Percentiles rank a stretch among this genome's conserved stretches.
phyloP scores from a whole-genome alignment of 805 yeast species.

The Nakazawaea wyomingensis region DNA sequence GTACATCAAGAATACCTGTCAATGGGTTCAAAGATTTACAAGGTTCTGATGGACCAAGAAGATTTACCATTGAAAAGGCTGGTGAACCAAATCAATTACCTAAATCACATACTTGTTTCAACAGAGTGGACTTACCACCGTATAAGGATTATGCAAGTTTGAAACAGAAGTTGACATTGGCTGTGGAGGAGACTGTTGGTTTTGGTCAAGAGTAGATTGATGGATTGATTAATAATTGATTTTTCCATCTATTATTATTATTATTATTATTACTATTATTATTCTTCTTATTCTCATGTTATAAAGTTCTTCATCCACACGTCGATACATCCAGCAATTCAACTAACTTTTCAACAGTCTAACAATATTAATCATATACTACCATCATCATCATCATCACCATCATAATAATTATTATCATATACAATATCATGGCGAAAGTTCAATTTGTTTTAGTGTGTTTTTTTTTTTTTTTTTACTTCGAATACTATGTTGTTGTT shows the following conservation, averaged over 20 bases:
- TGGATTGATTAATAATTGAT: background rate
- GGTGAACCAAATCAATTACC: slow-evolving; percentile 93
- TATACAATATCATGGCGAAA: too few species aligned
- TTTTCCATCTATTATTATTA: slow-evolving; percentile 1
- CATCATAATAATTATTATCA: too few species aligned
- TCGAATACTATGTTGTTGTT: too few species aligned
- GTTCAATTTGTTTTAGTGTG: too few species aligned
- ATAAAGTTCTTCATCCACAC: too few species aligned
- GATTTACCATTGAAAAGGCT: slow-evolving; percentile 97
- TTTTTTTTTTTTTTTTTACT: too few species aligned
- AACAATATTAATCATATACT: too few species aligned
- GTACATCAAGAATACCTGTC: slow-evolving; percentile 98
- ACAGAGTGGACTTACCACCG: slow-evolving; percentile 96
- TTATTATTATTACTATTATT: background rate
- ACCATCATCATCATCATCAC: too few species aligned
- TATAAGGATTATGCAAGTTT: slow-evolving; percentile 78
- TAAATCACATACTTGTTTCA: slow-evolving; percentile 97
- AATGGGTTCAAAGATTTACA: slow-evolving; percentile 98
- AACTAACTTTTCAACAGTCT: too few species aligned
- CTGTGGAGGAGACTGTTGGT: slow-evolving; percentile 98
- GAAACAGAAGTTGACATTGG: slow-evolving; percentile 87
- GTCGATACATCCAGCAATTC: too few species aligned
- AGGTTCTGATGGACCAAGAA: slow-evolving; percentile 98
- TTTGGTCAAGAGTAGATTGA: slow-evolving; percentile 89
- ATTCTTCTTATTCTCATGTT: background rate